phyloP scores from a whole-genome alignment of 768 basidiomycete species.

The Serpula lacrymans region DNA sequence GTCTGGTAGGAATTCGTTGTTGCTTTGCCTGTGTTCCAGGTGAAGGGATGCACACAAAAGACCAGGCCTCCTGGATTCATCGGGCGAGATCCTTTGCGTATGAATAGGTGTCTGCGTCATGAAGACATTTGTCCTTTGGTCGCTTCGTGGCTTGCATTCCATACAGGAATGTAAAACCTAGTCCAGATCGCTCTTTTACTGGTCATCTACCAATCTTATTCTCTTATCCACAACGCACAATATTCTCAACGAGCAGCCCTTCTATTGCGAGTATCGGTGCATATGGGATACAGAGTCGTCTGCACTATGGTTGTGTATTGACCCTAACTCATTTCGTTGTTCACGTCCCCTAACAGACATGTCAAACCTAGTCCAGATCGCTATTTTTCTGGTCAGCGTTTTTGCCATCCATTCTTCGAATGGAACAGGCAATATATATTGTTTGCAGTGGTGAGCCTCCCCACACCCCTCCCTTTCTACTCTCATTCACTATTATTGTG shows the following conservation, averaged over 20 bases:
- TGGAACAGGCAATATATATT: too few species aligned
- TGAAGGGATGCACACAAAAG: too few species aligned
- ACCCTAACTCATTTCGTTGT: conserved; percentile 27
- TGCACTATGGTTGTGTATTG: conserved; percentile 8
- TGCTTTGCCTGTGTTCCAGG: conserved; percentile 3
- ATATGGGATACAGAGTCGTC: conserved; percentile 15
- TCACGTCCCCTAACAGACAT: conserved; percentile 7
- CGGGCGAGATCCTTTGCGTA: conserved; percentile 6
- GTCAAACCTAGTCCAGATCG: conserved; percentile 34
- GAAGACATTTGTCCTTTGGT: conserved; percentile 54
- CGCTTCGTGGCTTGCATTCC: conserved; percentile 58
- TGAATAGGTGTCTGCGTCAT: conserved; percentile 15
- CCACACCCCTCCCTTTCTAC: too few species aligned
- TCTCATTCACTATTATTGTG: too few species aligned
- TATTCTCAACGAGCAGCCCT: too few species aligned
- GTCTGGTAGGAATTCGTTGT: not conserved
- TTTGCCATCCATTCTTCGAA: too few species aligned
- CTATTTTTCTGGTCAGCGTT: conserved; percentile 27
- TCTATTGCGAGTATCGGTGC: too few species aligned
- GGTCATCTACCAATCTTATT: too few species aligned
- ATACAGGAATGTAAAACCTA: conserved; percentile 43
- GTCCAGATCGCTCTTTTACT: conserved; percentile 73
- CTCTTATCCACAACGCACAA: too few species aligned
- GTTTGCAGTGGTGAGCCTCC: too few species aligned
- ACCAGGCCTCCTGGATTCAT: conserved; percentile 8